These are phyloP conservation scores for Penicillium sp. DNA, from an alignment of 2,329 filamentous ascomycete species.

Conservation along the genomic window DNA sequence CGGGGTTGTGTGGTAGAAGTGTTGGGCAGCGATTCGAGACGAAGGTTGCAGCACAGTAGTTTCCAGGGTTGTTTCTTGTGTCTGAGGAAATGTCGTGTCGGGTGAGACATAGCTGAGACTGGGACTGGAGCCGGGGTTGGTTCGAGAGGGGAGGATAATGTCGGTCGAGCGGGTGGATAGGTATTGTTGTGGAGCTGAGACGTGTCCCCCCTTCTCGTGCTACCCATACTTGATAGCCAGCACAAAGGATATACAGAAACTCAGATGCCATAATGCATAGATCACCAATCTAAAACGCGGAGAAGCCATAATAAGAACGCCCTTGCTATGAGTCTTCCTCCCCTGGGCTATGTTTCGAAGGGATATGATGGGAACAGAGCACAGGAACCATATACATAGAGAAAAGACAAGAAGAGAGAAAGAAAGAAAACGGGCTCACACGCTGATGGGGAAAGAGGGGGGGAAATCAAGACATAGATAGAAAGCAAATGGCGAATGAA, in stretches of 20 bases:
- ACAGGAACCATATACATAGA: slow-evolving; percentile 3
- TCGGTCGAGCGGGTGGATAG: slow-evolving; percentile 1
- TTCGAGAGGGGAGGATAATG: background rate
- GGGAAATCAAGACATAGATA: background rate
- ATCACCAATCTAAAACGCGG: slow-evolving; percentile 10
- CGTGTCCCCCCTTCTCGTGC: background rate
- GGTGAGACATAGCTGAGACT: slow-evolving; percentile 1
- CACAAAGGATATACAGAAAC: background rate
- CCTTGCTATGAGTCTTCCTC: slow-evolving; percentile 20
- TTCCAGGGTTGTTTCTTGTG: background rate
- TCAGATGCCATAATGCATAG: slow-evolving; percentile 4
- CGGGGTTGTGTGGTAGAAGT: background rate
- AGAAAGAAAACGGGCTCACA: slow-evolving; percentile 2
- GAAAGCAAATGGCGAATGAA: background rate
- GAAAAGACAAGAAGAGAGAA: background rate
- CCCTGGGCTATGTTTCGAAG: slow-evolving; percentile 8
- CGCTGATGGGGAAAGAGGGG: background rate
- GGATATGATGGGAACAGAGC: background rate
- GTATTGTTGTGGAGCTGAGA: background rate
- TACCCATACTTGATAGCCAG: slow-evolving; percentile 8
- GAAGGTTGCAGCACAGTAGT: background rate
- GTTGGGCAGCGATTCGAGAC: background rate
- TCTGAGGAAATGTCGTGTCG: background rate
- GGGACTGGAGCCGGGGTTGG: background rate
- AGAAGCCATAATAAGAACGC: slow-evolving; percentile 17